phyloP scores from a whole-genome alignment of 208 protist species.

The Herpetomonas samuelpessoai region DNA sequence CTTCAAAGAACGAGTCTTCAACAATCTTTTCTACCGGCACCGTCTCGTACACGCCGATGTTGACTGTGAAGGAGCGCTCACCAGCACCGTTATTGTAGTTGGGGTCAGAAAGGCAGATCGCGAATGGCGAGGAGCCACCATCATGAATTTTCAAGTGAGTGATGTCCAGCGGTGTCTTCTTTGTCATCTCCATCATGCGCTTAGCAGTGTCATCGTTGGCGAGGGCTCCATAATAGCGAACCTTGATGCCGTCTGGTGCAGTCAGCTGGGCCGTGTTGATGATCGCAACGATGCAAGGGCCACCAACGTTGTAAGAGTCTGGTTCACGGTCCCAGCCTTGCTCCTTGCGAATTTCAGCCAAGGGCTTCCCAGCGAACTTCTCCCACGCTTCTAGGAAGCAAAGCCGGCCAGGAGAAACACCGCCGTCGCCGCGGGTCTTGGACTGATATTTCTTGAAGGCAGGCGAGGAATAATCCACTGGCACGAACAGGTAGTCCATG shows the following conservation, averaged over 20 bases:
- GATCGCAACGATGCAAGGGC: slow-evolving; percentile 21
- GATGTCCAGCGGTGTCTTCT: slow-evolving; percentile 21
- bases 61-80: slow-evolving; percentile 27
- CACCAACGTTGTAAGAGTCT: slow-evolving; percentile 19
- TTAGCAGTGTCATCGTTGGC: slow-evolving; percentile 9
- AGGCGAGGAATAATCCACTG: slow-evolving; percentile 24
- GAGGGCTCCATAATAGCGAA: slow-evolving; percentile 19
- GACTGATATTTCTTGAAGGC: slow-evolving; percentile 24
- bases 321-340: slow-evolving; percentile 15
- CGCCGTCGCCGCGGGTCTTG: slow-evolving; percentile 12
- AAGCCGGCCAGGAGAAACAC: slow-evolving; percentile 15
- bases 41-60: slow-evolving; percentile 14
- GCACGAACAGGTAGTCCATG: slow-evolving; percentile 30
- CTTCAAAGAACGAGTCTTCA: slow-evolving; percentile 19
- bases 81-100: slow-evolving; percentile 22
- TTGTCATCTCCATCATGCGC: slow-evolving; percentile 12
- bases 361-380: slow-evolving; percentile 20
- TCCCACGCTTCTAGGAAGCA: slow-evolving; percentile 25
- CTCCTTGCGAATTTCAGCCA: slow-evolving; percentile 19
- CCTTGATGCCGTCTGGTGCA: neutral
- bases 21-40: slow-evolving; percentile 2
- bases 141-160: slow-evolving; percentile 9
- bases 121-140: slow-evolving; percentile 10
- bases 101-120: slow-evolving; percentile 17
- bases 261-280: slow-evolving; percentile 22